Evolutionary conservation across 306 rosid species (phyloP).

Genomic region (Lupinus albus): DNA sequence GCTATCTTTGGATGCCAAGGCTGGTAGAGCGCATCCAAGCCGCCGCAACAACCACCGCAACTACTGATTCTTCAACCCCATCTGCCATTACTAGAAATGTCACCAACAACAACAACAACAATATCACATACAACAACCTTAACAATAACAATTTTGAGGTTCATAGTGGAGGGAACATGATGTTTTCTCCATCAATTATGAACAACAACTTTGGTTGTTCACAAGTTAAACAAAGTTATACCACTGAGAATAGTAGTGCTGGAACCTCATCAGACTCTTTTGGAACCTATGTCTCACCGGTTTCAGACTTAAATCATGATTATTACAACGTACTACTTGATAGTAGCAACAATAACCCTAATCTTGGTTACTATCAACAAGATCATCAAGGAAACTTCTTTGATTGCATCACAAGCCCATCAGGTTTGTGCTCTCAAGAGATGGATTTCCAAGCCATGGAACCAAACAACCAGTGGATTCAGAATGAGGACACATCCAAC

Average conservation of each 20-base stretch:
- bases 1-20: slow-evolving; percentile 97
- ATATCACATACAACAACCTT: slow-evolving; percentile 21
- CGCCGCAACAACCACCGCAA: slow-evolving; percentile 44
- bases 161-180: slow-evolving; percentile 41
- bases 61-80: slow-evolving; percentile 11
- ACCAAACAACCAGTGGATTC: slow-evolving; percentile 58
- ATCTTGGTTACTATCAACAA: slow-evolving; percentile 48
- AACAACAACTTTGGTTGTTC: slow-evolving; percentile 43
- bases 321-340: slow-evolving; percentile 45
- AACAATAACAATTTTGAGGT: slow-evolving; percentile 39
- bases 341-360: slow-evolving; percentile 35
- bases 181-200: slow-evolving; percentile 38
- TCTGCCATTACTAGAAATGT: slow-evolving; percentile 17
- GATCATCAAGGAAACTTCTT: slow-evolving; percentile 41
- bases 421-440: slow-evolving; percentile 47
- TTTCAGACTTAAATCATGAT: slow-evolving; percentile 42
- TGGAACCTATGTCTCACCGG: slow-evolving; percentile 41
- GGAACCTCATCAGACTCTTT: slow-evolving; percentile 77
- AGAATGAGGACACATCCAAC: slow-evolving; percentile 58
- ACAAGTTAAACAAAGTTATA: slow-evolving; percentile 48
- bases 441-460: slow-evolving; percentile 59
- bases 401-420: slow-evolving; percentile 55
- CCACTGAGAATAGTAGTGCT: slow-evolving; percentile 83
- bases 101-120: not conserved
- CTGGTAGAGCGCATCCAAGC: slow-evolving; percentile 91